Base-by-base conservation (phyloP, 176 grass and related monocot species). In the Rhipidocladum racemiflorum region DNA sequence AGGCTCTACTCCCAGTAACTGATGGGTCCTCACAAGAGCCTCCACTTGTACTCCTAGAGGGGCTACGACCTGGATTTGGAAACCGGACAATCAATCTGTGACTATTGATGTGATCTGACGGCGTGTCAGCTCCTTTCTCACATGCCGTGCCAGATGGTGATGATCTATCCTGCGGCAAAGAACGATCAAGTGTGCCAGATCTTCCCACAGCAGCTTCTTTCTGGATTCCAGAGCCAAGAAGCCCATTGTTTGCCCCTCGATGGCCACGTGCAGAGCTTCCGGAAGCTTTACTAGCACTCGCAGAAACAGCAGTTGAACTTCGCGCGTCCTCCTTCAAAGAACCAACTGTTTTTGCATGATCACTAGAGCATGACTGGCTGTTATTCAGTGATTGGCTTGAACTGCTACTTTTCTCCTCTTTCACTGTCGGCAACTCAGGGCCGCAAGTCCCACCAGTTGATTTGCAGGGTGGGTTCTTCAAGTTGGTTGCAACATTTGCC, bases 341-440 rank as follows among this genome's bases (percentile, higher is more conserved):
- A 85, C 71, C 81, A 38, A 87, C 42, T 71, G 87, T 81, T 87
- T 89, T 89, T 65, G 73, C 81, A 76, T 89, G 91, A 87, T 97
- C 94, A 34, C 91, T 91, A 27, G 91, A 94, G 49, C 91, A 92
- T 46, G 94, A 94, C 68, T 97, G 94, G 77, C 94, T 97, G 53
- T 97, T 94, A 61, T 94, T 94, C 44, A 85, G 77, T 16, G 92
- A 97, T 69, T 97, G 94, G 72, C 91, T 94, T 62, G 94, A 97
- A 82, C 92, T 97, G 70, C 83, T 90, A 53, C 94, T 94, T 89
- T 94, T 97, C 81, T 97, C 94, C 77, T 97, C 94, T 50, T 89
- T 87, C 72, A 92, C 65, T 25, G 81, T 24, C 32, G 76, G 90
- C 40, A 82, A 61, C 21, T 89, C 84, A 45, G 80, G 25, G 57